A percentile compares a stretch with the other conserved stretches of the same genome.
Conservation (phyloP, 1,139 yeast genomes). For the Lodderomyces margitis region DNA sequence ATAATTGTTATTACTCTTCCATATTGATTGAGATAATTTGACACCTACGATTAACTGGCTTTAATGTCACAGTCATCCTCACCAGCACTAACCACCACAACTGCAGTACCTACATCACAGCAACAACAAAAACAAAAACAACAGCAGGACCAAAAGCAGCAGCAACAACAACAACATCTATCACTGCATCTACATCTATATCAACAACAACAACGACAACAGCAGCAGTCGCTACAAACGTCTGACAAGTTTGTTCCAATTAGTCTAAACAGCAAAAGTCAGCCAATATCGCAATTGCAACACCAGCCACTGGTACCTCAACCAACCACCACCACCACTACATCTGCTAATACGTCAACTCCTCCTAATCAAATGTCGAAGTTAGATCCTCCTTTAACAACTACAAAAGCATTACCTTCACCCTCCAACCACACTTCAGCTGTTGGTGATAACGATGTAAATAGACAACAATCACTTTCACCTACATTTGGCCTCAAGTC, state of each 20-base stretch:
- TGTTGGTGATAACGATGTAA: not conserved
- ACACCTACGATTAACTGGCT: not conserved
- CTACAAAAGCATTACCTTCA: not conserved
- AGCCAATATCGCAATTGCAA: no score
- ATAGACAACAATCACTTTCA: not conserved
- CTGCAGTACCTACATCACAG: not conserved
- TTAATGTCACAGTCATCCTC: not conserved
- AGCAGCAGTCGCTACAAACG: no score
- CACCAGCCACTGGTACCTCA: no score
- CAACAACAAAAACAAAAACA: no score
- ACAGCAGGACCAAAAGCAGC: no score
- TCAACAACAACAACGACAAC: not conserved
- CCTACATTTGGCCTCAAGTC: constrained; percentile 1
- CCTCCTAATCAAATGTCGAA: not conserved
- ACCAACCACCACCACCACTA: no score
- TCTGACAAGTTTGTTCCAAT: no score
- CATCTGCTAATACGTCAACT: not conserved
- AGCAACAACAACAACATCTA: not conserved
- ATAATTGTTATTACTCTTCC: no score
- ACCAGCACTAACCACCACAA: not conserved
- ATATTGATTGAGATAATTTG: not conserved
- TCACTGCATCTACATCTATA: not conserved
- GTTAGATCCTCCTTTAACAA: not conserved
- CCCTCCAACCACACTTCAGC: not conserved
- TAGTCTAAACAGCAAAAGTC: no score